These are phyloP conservation scores for Hypoxylon sp. DNA, from an alignment of 2,329 filamentous ascomycete species.

Conservation along the genomic window DNA sequence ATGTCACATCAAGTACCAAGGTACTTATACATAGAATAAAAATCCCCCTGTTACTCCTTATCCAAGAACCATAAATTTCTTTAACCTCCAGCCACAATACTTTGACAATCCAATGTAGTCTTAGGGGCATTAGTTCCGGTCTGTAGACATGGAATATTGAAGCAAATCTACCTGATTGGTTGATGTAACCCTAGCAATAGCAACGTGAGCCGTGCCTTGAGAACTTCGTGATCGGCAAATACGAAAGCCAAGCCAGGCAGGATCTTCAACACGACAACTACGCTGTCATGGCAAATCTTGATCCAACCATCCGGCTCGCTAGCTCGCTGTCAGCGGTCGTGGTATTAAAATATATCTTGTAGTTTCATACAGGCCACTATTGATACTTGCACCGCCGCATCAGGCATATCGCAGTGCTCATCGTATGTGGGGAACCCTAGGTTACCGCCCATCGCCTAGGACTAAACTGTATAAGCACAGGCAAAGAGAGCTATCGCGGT, in stretches of 20 bases:
- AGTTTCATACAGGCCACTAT: conserved; percentile 12
- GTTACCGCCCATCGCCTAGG: conserved; percentile 1
- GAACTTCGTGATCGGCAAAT: conserved; percentile 37
- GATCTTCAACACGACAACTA: conserved; percentile 30
- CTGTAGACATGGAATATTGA: conserved; percentile 14
- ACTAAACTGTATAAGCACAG: background rate
- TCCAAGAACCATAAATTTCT: background rate
- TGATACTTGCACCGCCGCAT: conserved; percentile 24
- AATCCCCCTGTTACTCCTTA: background rate
- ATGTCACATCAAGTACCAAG: background rate
- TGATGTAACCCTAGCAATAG: conserved; percentile 17
- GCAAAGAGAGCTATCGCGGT: background rate
- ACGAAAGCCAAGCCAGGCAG: conserved; percentile 37
- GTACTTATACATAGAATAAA: background rate
- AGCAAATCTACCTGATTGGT: conserved; percentile 7
- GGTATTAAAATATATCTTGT: conserved; percentile 11
- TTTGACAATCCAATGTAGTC: background rate
- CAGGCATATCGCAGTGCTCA: conserved; percentile 10
- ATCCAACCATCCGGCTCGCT: conserved; percentile 32
- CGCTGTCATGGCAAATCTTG: conserved; percentile 32
- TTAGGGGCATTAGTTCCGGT: conserved; percentile 5
- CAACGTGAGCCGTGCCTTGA: conserved; percentile 6
- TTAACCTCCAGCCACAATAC: background rate
- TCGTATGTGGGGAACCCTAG: conserved; percentile 4
- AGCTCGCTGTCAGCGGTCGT: conserved; percentile 22